Base-by-base conservation (phyloP, 305 asterid genomes). In the Plantago coronopus region DNA sequence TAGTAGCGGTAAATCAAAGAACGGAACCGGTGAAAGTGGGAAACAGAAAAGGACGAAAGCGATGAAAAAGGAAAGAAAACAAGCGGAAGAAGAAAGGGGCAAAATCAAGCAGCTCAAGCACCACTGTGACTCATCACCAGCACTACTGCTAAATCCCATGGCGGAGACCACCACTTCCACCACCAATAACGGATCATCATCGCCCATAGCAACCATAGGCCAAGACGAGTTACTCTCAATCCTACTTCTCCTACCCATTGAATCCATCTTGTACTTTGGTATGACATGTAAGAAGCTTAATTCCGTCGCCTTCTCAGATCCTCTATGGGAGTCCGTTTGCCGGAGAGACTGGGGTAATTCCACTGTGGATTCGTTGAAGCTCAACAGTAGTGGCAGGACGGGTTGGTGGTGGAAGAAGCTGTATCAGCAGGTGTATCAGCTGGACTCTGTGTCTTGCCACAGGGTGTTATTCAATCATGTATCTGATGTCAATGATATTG, bases 311-410 rank as follows among this genome's bases (percentile, higher is more conserved):
- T 73, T 66, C 59, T 91, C 97, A 0, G 95, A 89, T 70, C 58
- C 89, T 14, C 59, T 91, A 4, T 91, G 98, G 98, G 96, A 91
- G 65, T 79, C 95, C 6, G 68, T 91, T 51, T 89, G 95, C 81
- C 54, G 76, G 54, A 85, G 97, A 67, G 98, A 86, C 43, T 91
- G 96, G 98, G 96, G 95, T 0, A 63, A 62, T 34, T 38, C 55
- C 17, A 61, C 72, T 1, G 77, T 84, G 15, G 89, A 82, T 59
- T 69, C 83, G 14, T 73, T 79, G 40, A 79, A 74, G 54, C 48
- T 62, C 56, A 65, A 68, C 2, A 21, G 20, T 44, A 11, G 18
- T 45, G 48, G 9, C 70, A 66, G 20, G 66, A 51, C 14, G 57
- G 73, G 42, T 67, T 75, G 43, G 3, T 38, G 43, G 4, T 91